A percentile compares a stretch with the other conserved stretches of the same genome.
phyloP scores from a whole-genome alignment of 2,329 filamentous ascomycete species.

The Epichloe bromicola region DNA sequence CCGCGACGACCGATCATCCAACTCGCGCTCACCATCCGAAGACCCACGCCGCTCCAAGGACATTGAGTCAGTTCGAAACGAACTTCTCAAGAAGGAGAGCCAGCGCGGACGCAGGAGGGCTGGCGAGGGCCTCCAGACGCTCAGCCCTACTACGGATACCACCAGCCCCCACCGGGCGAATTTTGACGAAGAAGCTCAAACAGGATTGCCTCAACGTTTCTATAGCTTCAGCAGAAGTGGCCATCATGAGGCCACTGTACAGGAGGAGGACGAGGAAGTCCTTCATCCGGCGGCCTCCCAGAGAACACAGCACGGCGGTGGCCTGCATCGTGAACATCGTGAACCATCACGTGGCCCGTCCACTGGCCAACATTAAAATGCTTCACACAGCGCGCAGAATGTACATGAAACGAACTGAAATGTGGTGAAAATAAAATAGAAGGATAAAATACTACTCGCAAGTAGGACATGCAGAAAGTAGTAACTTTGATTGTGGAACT shows the following conservation, averaged over 20 bases:
- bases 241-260: background rate
- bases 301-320: background rate
- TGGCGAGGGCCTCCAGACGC: constrained; percentile 30
- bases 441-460: background rate
- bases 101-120: constrained; percentile 36
- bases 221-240: constrained; percentile 17
- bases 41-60: constrained; percentile 25
- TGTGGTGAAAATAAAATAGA: background rate
- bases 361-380: constrained; percentile 5
- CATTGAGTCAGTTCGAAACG: constrained; percentile 23
- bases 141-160: constrained; percentile 18
- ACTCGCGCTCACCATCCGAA: constrained; percentile 18
- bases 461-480: background rate
- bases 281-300: constrained; percentile 8
- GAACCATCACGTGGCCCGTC: constrained; percentile 8
- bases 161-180: constrained; percentile 20
- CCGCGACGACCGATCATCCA: constrained; percentile 6
- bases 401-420: background rate
- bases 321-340: background rate
- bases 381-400: background rate
- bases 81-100: constrained; percentile 28
- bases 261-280: constrained; percentile 9
- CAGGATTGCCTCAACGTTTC: constrained; percentile 18
- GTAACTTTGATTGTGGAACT: background rate
- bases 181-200: constrained; percentile 33